Conservation (phyloP, 1,284 basidiomycete genomes). For the Irpex rosettiformis region DNA sequence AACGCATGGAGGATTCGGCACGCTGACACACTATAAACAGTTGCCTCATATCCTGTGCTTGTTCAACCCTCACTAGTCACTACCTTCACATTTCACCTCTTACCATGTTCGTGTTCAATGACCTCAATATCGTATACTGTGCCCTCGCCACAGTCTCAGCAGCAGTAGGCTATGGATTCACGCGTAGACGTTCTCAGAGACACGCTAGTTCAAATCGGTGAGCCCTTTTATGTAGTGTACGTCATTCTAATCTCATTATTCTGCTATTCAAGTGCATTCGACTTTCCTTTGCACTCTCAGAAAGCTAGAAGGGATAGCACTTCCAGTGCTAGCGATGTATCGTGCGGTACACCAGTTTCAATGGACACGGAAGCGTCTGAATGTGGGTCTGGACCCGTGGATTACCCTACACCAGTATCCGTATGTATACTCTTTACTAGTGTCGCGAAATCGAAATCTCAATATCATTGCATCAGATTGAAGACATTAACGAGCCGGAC, state of each 20-base stretch:
- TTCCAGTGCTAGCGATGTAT: conserved; percentile 4
- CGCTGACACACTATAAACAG: not conserved
- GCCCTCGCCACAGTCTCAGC: conserved; percentile 29
- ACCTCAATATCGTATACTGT: conserved; percentile 28
- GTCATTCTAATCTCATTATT: not conserved
- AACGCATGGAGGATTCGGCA: not conserved
- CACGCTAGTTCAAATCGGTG: conserved; percentile 15
- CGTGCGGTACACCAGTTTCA: not conserved
- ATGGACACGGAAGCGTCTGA: conserved; percentile 8
- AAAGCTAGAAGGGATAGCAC: conserved; percentile 1
- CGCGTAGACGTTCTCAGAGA: conserved; percentile 18
- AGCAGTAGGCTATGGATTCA: conserved; percentile 27
- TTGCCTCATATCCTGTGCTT: not conserved
- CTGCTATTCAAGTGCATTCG: not conserved
- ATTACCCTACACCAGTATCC: conserved; percentile 5
- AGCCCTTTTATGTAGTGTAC: conserved; percentile 7
- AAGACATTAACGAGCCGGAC: conserved; percentile 19
- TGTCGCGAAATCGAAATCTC: too few species aligned
- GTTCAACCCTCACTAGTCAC: not conserved
- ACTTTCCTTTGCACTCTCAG: not conserved
- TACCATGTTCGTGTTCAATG: conserved; percentile 27
- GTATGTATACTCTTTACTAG: not conserved
- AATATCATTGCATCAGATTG: conserved; percentile 7
- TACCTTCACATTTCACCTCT: not conserved
- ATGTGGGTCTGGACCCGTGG: not conserved